phyloP scores from a whole-genome alignment of 106 monocot species.

The Chionographis japonica region DNA sequence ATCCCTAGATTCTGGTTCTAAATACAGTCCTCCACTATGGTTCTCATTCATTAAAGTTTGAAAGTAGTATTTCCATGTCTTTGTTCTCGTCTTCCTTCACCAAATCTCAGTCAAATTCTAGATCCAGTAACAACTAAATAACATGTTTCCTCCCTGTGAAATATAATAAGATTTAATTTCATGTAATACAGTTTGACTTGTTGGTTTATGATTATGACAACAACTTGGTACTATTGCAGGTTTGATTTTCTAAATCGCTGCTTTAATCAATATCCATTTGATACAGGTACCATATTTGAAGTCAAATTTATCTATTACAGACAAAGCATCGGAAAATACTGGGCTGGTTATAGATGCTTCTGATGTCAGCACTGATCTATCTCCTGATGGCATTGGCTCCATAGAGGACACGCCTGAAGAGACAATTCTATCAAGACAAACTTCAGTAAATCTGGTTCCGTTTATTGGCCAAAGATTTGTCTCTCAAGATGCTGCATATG shows the following conservation, averaged over 20 bases:
- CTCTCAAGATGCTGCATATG: conserved; percentile 44
- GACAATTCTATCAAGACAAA: not conserved
- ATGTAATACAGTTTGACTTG: too few relatives aligned
- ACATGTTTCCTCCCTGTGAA: too few relatives aligned
- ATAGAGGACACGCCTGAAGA: not conserved
- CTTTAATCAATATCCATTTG: not conserved
- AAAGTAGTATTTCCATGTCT: too few relatives aligned
- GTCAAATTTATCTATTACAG: not conserved
- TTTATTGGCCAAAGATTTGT: conserved; percentile 37
- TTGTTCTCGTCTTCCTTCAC: too few relatives aligned
- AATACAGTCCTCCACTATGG: too few relatives aligned
- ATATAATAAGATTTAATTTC: too few relatives aligned
- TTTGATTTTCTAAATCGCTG: not conserved
- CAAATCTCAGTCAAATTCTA: too few relatives aligned
- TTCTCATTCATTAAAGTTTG: too few relatives aligned
- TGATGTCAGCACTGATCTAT: not conserved
- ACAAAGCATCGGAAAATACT: conserved; percentile 6
- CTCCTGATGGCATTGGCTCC: not conserved
- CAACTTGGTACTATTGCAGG: not conserved
- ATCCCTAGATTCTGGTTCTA: too few relatives aligned
- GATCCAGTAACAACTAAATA: too few relatives aligned
- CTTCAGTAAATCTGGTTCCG: conserved; percentile 14
- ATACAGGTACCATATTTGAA: not conserved
- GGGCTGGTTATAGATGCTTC: conserved; percentile 4
- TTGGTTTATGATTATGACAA: too few relatives aligned